A percentile compares a stretch with the other conserved stretches of the same genome.
Conservation (phyloP, 768 basidiomycete genomes). For the Antrodiella citrinella region DNA sequence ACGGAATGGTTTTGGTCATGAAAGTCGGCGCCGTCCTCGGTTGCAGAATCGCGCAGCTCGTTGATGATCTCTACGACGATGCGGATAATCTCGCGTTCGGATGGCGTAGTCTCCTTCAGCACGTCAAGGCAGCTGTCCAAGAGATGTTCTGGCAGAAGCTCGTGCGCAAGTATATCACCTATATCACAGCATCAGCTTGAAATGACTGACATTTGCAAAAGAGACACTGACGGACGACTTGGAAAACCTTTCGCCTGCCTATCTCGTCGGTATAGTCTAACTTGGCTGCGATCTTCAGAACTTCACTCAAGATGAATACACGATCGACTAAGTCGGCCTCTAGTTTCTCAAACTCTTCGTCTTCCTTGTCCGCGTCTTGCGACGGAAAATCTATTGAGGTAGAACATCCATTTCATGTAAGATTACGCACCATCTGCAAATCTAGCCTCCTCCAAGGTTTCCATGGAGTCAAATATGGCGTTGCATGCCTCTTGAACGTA, state of each 20-base stretch:
- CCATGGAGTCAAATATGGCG: slow-evolving; percentile 26
- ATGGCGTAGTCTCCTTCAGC: slow-evolving; percentile 33
- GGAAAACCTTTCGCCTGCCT: slow-evolving; percentile 43
- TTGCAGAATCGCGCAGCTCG: slow-evolving; percentile 30
- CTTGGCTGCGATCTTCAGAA: slow-evolving; percentile 35
- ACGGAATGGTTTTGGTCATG: too few relatives aligned
- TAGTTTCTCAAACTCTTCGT: slow-evolving; percentile 13
- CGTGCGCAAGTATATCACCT: slow-evolving; percentile 44
- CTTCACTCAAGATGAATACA: slow-evolving; percentile 36
- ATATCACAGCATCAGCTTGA: too few relatives aligned
- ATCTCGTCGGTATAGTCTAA: slow-evolving; percentile 47
- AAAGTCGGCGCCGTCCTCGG: too few relatives aligned
- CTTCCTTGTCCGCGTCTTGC: slow-evolving; percentile 14
- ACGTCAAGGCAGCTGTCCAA: slow-evolving; percentile 41
- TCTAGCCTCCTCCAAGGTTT: slow-evolving; percentile 22
- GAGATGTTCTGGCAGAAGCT: slow-evolving; percentile 32
- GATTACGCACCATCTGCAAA: background rate
- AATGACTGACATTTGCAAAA: background rate
- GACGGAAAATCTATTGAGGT: background rate
- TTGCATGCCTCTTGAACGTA: slow-evolving; percentile 38
- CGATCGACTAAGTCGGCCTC: slow-evolving; percentile 16
- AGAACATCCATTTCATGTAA: background rate
- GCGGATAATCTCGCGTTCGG: slow-evolving; percentile 40
- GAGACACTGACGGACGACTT: slow-evolving; percentile 32
- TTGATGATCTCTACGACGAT: slow-evolving; percentile 44